phyloP scores from a whole-genome alignment of 2,329 filamentous ascomycete genomes.

The Aspergillus sp. region DNA sequence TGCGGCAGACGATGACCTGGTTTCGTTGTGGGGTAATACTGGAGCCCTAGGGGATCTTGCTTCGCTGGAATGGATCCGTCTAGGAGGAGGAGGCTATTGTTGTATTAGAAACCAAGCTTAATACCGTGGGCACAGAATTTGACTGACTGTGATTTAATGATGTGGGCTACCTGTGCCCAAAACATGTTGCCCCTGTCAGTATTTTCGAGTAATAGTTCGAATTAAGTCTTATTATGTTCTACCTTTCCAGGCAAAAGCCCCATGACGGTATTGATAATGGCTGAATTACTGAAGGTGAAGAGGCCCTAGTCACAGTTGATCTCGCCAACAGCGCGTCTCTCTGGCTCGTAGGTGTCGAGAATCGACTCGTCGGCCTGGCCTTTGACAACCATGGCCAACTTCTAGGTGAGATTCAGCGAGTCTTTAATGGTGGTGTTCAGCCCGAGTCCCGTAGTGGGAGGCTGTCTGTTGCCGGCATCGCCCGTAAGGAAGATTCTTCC shows the following conservation, averaged over 20 bases:
- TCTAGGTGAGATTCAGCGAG: background rate
- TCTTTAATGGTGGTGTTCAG: background rate
- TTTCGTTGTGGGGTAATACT: background rate
- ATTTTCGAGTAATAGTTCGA: too few species aligned
- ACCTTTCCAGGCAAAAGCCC: too few species aligned
- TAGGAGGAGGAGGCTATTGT: background rate
- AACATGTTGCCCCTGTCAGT: too few species aligned
- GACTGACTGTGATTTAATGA: background rate
- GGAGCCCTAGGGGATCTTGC: background rate
- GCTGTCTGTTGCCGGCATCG: background rate
- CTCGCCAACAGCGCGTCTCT: background rate
- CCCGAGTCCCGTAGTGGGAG: background rate
- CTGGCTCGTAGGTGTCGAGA: constrained; percentile 1
- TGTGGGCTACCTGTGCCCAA: background rate
- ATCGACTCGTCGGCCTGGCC: background rate
- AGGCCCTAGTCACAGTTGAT: background rate
- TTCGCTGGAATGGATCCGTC: background rate
- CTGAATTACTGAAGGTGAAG: background rate
- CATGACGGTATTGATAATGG: background rate
- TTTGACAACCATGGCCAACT: background rate
- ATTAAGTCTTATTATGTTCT: too few species aligned
- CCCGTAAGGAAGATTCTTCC: background rate
- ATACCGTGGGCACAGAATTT: background rate
- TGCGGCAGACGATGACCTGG: background rate
- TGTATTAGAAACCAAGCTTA: background rate